These are phyloP conservation scores for Dentipellis sp. DNA, from an alignment of 768 basidiomycete genomes.

Conservation along the genomic window DNA sequence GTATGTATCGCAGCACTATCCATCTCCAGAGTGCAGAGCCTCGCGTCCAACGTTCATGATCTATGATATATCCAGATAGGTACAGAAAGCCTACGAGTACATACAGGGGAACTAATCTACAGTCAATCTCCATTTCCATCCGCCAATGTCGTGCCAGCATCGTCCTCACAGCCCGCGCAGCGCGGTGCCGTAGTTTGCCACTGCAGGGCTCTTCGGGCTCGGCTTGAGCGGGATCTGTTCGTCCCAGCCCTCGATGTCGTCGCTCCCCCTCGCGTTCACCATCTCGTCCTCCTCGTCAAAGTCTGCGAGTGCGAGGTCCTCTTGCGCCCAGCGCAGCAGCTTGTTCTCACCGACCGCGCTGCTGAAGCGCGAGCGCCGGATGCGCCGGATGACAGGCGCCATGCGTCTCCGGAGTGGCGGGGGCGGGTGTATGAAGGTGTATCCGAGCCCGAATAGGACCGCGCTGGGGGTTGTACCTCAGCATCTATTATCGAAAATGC, in stretches of 20 bases:
- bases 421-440: slow-evolving; percentile 5
- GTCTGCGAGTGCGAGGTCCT: slow-evolving; percentile 6
- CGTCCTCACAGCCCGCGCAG: background rate
- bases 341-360: slow-evolving; percentile 5
- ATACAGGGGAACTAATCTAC: background rate
- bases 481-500: too few relatives aligned
- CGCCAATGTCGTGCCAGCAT: background rate
- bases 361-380: slow-evolving; percentile 5
- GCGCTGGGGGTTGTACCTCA: background rate
- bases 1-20: slow-evolving; percentile 1
- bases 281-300: slow-evolving; percentile 13
- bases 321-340: slow-evolving; percentile 11
- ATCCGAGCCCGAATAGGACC: slow-evolving; percentile 2
- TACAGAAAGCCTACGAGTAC: background rate
- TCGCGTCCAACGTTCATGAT: background rate
- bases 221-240: slow-evolving; percentile 13
- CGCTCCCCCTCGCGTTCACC: slow-evolving; percentile 11
- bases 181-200: slow-evolving; percentile 9
- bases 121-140: background rate
- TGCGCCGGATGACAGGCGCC: background rate
- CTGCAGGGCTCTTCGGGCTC: background rate
- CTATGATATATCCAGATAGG: background rate
- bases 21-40: slow-evolving; percentile 1
- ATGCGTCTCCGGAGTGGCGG: background rate
- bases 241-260: background rate